Evolutionary conservation across 805 yeast genomes (phyloP), one percentile per base, ranked within the genome.

Genomic region (Nakazawaea siamensis): DNA sequence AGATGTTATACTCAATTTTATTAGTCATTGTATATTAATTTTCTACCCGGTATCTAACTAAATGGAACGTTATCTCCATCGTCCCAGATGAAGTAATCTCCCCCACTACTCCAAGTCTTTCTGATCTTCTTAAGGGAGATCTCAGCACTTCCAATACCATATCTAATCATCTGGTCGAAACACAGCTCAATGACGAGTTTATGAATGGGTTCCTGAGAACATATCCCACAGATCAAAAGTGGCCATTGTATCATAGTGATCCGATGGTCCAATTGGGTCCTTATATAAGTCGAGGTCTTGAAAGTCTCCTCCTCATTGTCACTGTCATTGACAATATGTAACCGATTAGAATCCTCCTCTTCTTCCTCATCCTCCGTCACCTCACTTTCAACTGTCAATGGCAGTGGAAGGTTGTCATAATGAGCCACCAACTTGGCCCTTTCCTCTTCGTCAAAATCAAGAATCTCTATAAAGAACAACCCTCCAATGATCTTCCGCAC

Each of bases 1-100:
- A 67, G 72, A 45, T 76, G 85, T 45, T 76, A 80, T 55, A 90
- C 97, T 1, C 95, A 87, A 51, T 90, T 81, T 55, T 80, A 78
- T 46, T 87, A 58, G 57, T 20, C 10, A 20, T 10, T 8, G 10
- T 20, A 20, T 20, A 20, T 20, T 8, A 7, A 5, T 24, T 5
- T 9, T 24, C n/a, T 13, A 7, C 8, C n/a, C 14, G 13, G 9
- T 9, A 7, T 11, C 26, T 26, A 55, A 14, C 51, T 50, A 34
- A 58, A 58, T 15, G 63, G 64, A 32, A 58, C 59, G 15, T 57
- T 55, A 40, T 58, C 63, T 32, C 50, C 50, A 7, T 48, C 55
- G 34, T 55, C 59, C 33, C 49, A 45, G 34, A 51, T 51, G 31
- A 51, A 32, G 28, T 54, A 48, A 37, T 43, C 39, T 5, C 36